A percentile compares a stretch with the other conserved stretches of the same genome.
Evolutionary conservation across 805 yeast species (phyloP).

Genomic region (Ogataea nakhonphanomensis): DNA sequence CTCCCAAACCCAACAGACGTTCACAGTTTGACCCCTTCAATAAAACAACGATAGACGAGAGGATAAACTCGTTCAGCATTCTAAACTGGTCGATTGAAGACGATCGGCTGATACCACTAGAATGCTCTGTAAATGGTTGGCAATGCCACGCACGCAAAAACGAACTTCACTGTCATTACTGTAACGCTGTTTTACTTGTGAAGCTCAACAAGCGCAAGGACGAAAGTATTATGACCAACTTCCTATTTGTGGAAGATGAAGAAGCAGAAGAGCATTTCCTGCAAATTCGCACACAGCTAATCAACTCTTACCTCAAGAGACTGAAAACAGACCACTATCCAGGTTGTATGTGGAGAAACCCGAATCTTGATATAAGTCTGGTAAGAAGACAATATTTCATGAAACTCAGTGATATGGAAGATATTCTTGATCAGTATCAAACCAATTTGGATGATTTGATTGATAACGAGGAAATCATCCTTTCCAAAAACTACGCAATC

Average conservation of each 20-base stretch:
- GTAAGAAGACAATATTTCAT: constrained; percentile 26
- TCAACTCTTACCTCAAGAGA: constrained; percentile 26
- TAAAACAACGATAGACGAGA: constrained; percentile 31
- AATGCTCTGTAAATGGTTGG: constrained; percentile 55
- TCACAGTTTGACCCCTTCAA: constrained; percentile 22
- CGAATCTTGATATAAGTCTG: constrained; percentile 13
- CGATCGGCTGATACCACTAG: constrained; percentile 40
- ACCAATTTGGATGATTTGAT: constrained; percentile 15
- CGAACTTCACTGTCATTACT: constrained; percentile 33
- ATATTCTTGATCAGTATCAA: constrained; percentile 21
- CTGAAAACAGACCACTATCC: constrained; percentile 29
- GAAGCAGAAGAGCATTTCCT: constrained; percentile 21
- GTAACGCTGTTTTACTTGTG: constrained; percentile 31
- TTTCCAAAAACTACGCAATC: constrained; percentile 17
- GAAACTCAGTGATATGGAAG: constrained; percentile 26
- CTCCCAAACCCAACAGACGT: constrained; percentile 1
- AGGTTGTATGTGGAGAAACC: constrained; percentile 25
- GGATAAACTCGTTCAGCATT: constrained; percentile 43
- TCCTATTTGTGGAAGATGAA: constrained; percentile 21
- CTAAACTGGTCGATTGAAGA: constrained; percentile 44
- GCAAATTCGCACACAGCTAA: constrained; percentile 20
- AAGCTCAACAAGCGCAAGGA: constrained; percentile 22
- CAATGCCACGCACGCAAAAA: constrained; percentile 34
- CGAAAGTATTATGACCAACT: constrained; percentile 12
- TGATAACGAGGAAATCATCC: constrained; percentile 12